These are phyloP conservation scores for Pleurotus ostreatus DNA, from an alignment of 768 basidiomycete species.

Conservation along the genomic window DNA sequence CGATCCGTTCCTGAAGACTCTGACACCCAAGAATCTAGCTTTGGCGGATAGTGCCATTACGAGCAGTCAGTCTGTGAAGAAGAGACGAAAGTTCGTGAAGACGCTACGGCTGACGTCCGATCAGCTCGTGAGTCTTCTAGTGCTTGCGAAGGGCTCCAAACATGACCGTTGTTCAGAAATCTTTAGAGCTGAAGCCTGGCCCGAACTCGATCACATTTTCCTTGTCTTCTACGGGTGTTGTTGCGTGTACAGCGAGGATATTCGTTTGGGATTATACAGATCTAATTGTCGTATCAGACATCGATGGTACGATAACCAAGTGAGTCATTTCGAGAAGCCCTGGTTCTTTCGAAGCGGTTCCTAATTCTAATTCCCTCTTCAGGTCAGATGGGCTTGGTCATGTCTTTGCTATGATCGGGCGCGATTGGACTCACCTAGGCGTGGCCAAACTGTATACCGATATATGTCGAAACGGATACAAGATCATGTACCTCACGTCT, in stretches of 20 bases:
- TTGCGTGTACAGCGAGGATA: slow-evolving; percentile 87
- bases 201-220: slow-evolving; percentile 93
- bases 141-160: neutral
- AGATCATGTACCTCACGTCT: slow-evolving; percentile 96
- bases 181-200: slow-evolving; percentile 77
- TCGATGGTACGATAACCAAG: slow-evolving; percentile 99
- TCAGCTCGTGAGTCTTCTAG: slow-evolving; percentile 63
- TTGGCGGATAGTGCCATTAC: slow-evolving; percentile 10
- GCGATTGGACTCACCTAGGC: slow-evolving; percentile 97
- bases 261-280: slow-evolving; percentile 96
- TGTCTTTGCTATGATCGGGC: slow-evolving; percentile 95
- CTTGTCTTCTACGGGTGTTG: slow-evolving; percentile 73
- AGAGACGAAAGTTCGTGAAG: slow-evolving; percentile 75
- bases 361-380: neutral
- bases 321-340: slow-evolving; percentile 27
- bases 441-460: slow-evolving; percentile 98
- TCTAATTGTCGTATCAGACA: slow-evolving; percentile 90
- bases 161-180: slow-evolving; percentile 52
- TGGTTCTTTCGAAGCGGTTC: neutral
- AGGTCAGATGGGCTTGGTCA: slow-evolving; percentile 97
- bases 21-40: neutral
- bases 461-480: slow-evolving; percentile 93
- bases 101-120: slow-evolving; percentile 91
- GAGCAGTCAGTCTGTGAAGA: neutral
- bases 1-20: slow-evolving; percentile 8